Conservation (phyloP, 306 rosid species). For the Vigna unguiculata region DNA sequence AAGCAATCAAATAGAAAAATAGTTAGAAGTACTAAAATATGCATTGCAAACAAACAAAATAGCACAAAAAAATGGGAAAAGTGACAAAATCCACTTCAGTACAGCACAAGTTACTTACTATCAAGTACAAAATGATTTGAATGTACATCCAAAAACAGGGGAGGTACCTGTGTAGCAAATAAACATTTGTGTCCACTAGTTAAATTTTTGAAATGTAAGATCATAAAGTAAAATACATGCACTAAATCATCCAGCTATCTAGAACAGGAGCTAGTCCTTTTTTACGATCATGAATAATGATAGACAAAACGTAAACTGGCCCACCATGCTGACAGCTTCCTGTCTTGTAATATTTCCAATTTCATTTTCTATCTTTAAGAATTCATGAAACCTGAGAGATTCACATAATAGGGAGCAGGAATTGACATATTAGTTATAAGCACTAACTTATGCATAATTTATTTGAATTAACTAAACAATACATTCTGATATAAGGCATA, state of each 20-base stretch:
- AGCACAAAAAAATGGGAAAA: conserved; percentile 11
- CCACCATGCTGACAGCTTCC: conserved; percentile 99
- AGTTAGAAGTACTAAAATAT: conserved; percentile 42
- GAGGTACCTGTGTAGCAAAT: conserved; percentile 75
- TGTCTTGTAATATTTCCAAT: conserved; percentile 97
- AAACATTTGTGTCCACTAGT: conserved; percentile 25
- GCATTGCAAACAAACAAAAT: conserved; percentile 13
- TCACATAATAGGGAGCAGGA: conserved; percentile 38
- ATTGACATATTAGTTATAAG: conserved; percentile 30
- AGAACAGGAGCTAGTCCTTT: conserved; percentile 1
- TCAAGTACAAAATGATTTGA: conserved; percentile 86
- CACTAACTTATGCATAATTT: neutral
- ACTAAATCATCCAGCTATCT: neutral
- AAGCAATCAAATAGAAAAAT: conserved; percentile 26
- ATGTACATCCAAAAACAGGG: conserved; percentile 86
- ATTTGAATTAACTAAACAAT: conserved; percentile 25
- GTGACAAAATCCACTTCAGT: conserved; percentile 19
- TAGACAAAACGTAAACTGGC: conserved; percentile 47
- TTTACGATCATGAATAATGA: conserved; percentile 14
- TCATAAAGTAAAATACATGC: conserved; percentile 27
- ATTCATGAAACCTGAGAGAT: conserved; percentile 87
- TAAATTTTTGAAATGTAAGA: conserved; percentile 31
- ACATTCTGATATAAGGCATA: conserved; percentile 8
- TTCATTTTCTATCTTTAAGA: conserved; percentile 96
- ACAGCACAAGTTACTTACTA: conserved; percentile 69